phyloP scores from a whole-genome alignment of 2,329 filamentous ascomycete species.

The Penicillium sumatraense region DNA sequence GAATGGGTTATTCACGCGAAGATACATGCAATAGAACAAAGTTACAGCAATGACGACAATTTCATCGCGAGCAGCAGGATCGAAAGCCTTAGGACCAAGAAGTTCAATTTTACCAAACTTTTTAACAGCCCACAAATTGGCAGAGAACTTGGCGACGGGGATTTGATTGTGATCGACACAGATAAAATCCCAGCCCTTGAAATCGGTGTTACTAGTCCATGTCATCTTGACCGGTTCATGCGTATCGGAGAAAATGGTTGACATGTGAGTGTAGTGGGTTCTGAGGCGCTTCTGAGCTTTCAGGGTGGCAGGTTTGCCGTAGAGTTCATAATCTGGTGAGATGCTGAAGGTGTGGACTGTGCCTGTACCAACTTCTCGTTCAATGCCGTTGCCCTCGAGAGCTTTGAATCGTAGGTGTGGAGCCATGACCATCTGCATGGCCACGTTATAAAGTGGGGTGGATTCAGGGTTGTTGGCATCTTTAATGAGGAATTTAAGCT shows the following conservation, averaged over 20 bases:
- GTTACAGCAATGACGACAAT: constrained; percentile 34
- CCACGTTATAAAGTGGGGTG: constrained; percentile 23
- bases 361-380: constrained; percentile 25
- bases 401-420: constrained; percentile 27
- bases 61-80: constrained; percentile 27
- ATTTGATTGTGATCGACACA: constrained; percentile 30
- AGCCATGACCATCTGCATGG: constrained; percentile 13
- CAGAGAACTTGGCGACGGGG: constrained; percentile 32
- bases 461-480: constrained; percentile 16
- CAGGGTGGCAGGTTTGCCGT: constrained; percentile 24
- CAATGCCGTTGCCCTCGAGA: constrained; percentile 1
- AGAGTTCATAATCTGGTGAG: constrained; percentile 29
- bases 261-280: constrained; percentile 32
- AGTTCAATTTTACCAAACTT: constrained; percentile 32
- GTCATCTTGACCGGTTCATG: constrained; percentile 26
- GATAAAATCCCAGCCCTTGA: constrained; percentile 37
- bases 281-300: constrained; percentile 29
- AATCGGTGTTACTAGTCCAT: constrained; percentile 30
- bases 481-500: constrained; percentile 25
- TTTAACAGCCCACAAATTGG: constrained; percentile 29
- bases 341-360: constrained; percentile 29
- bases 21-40: constrained; percentile 32
- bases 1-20: constrained; percentile 27
- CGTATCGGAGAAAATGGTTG: constrained; percentile 21
- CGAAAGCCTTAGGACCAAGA: constrained; percentile 21